Conservation (phyloP, 2,329 filamentous ascomycete genomes). For the Alternaria angustiovoidea region DNA sequence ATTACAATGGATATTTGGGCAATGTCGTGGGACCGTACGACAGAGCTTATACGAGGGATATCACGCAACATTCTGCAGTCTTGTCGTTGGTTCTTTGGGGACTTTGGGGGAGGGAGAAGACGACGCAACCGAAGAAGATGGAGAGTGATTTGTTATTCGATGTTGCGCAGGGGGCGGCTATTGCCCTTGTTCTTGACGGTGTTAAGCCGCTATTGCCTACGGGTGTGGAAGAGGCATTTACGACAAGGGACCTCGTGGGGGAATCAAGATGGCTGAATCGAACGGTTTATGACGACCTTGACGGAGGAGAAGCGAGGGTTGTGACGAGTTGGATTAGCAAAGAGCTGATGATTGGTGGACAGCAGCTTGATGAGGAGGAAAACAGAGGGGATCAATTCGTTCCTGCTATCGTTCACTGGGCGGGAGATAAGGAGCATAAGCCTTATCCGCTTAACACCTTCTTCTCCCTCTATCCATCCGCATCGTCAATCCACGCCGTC, state of each 20-base stretch:
- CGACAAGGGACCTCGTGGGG: background rate
- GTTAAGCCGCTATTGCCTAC: background rate
- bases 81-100: slow-evolving; percentile 56
- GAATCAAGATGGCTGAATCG: background rate
- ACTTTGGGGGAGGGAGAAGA: slow-evolving; percentile 52
- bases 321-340: slow-evolving; percentile 55
- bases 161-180: slow-evolving; percentile 51
- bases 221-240: background rate
- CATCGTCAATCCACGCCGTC: slow-evolving; percentile 54
- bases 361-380: slow-evolving; percentile 14
- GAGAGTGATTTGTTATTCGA: slow-evolving; percentile 56
- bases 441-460: slow-evolving; percentile 24
- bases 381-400: slow-evolving; percentile 44
- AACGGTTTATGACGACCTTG: slow-evolving; percentile 42
- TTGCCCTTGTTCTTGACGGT: slow-evolving; percentile 41
- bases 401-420: slow-evolving; percentile 59
- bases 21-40: slow-evolving; percentile 51
- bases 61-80: slow-evolving; percentile 52
- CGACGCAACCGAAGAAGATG: slow-evolving; percentile 49
- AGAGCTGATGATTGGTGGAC: slow-evolving; percentile 54
- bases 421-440: slow-evolving; percentile 50
- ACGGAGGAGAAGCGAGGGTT: slow-evolving; percentile 39
- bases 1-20: slow-evolving; percentile 50
- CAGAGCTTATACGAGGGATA: slow-evolving; percentile 52
- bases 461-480: slow-evolving; percentile 47